phyloP scores from a whole-genome alignment of 2,329 filamentous ascomycete species.

The Colletotrichum tofieldiae region DNA sequence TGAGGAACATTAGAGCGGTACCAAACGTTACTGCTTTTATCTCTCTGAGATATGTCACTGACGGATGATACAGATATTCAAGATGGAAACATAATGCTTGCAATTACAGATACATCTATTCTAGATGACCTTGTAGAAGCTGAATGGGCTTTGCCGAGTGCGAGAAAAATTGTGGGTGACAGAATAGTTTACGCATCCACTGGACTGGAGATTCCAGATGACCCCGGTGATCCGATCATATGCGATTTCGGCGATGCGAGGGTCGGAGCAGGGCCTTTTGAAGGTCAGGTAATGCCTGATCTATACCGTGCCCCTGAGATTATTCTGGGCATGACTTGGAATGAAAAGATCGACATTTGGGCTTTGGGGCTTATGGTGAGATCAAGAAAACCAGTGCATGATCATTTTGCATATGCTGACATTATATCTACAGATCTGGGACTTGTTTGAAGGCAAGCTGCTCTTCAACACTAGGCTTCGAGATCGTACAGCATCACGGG shows the following conservation, averaged over 20 bases:
- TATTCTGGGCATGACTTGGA: constrained; percentile 53
- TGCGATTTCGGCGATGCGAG: constrained; percentile 52
- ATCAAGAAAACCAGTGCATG: background rate
- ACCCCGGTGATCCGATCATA: constrained; percentile 46
- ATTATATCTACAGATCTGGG: constrained; percentile 48
- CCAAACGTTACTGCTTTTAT: background rate
- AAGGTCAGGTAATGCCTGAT: constrained; percentile 52
- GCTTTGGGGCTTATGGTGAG: constrained; percentile 29
- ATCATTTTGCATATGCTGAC: background rate
- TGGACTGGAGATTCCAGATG: constrained; percentile 46
- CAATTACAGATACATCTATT: constrained; percentile 37
- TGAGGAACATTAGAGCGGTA: too few relatives aligned
- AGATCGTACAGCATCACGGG: constrained; percentile 45
- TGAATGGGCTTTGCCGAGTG: constrained; percentile 43
- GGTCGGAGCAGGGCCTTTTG: constrained; percentile 44
- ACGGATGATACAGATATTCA: constrained; percentile 44
- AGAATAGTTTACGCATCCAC: constrained; percentile 50
- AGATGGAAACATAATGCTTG: constrained; percentile 48
- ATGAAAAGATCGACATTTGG: constrained; percentile 54
- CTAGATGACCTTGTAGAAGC: constrained; percentile 40
- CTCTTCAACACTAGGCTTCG: constrained; percentile 47
- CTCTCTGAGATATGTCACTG: background rate
- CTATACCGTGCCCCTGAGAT: constrained; percentile 55
- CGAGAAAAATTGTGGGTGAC: constrained; percentile 49
- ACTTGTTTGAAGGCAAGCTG: constrained; percentile 50